Evolutionary conservation across 768 basidiomycete species (phyloP).

Genomic region (Boletus sp.): DNA sequence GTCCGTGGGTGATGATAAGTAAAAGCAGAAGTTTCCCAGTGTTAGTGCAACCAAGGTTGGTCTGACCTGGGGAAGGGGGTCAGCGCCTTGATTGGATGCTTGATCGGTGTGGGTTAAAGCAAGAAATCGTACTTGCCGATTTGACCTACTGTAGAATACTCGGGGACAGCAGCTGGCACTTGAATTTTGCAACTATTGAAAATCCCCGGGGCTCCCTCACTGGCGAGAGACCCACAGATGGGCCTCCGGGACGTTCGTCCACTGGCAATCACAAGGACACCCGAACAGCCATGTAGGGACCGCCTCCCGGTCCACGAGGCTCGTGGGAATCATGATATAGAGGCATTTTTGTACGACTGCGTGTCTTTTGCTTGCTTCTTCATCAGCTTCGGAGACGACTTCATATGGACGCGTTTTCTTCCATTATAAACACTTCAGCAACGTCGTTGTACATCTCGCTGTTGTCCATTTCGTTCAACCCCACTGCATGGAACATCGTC

Average conservation of each 20-base stretch:
- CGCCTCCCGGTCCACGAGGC: not conserved
- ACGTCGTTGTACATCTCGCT: constrained; percentile 63
- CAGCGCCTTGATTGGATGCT: not conserved
- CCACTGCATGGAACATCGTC: constrained; percentile 92
- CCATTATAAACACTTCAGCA: constrained; percentile 57
- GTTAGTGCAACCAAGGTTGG: not conserved
- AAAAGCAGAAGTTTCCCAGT: not conserved
- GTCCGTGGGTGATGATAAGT: not conserved
- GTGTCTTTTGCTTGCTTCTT: not conserved
- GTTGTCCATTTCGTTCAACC: constrained; percentile 82
- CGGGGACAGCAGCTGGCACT: too few relatives aligned
- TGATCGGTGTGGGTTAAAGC: not conserved
- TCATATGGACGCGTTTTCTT: constrained; percentile 27
- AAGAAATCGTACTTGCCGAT: not conserved
- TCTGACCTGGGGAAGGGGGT: not conserved
- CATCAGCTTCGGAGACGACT: not conserved
- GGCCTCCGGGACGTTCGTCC: not conserved
- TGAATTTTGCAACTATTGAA: not conserved
- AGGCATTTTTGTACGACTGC: not conserved
- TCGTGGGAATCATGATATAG: constrained; percentile 10
- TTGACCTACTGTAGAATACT: not conserved
- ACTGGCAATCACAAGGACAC: too few relatives aligned
- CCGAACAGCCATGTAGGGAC: too few relatives aligned
- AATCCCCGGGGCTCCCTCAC: not conserved
- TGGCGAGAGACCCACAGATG: too few relatives aligned